phyloP scores from a whole-genome alignment of 139 green algal genomes.

The Chlamydomonas schloesseri region DNA sequence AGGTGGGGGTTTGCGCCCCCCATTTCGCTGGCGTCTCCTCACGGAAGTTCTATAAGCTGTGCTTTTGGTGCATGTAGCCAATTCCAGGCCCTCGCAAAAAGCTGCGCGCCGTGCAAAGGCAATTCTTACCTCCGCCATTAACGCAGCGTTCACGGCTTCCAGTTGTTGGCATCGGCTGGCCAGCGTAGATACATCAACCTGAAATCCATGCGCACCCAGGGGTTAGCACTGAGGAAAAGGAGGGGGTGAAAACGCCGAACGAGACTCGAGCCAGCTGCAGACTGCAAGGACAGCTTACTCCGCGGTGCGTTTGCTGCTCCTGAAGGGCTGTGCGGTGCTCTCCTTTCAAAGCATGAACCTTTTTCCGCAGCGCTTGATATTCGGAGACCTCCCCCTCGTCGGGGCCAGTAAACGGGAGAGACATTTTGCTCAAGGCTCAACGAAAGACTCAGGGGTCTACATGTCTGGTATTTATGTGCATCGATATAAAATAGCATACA shows the following conservation, averaged over 20 bases:
- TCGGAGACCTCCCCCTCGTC: neutral
- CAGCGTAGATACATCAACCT: slow-evolving; percentile 26
- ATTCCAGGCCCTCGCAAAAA: neutral
- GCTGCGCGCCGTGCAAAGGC: neutral
- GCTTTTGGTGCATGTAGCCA: neutral
- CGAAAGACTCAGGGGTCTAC: no score
- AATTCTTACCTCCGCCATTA: neutral
- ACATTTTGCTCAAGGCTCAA: no score
- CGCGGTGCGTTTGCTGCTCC: slow-evolving; percentile 3
- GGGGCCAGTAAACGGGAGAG: no score
- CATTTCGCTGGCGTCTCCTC: no score
- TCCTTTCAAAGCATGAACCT: slow-evolving; percentile 2
- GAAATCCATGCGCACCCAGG: neutral
- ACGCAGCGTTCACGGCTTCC: neutral
- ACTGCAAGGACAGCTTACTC: slow-evolving; percentile 14
- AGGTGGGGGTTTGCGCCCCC: no score
- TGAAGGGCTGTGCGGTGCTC: neutral
- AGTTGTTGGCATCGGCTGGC: slow-evolving; percentile 25
- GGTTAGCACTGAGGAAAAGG: no score
- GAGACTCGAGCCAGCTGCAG: neutral
- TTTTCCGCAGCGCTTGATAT: neutral
- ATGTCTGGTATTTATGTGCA: no score
- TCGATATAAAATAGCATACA: no score
- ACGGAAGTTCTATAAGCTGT: no score
- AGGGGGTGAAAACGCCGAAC: no score